Base-by-base conservation (phyloP, 1,284 basidiomycete species). In the Fomitopsis pinicola region DNA sequence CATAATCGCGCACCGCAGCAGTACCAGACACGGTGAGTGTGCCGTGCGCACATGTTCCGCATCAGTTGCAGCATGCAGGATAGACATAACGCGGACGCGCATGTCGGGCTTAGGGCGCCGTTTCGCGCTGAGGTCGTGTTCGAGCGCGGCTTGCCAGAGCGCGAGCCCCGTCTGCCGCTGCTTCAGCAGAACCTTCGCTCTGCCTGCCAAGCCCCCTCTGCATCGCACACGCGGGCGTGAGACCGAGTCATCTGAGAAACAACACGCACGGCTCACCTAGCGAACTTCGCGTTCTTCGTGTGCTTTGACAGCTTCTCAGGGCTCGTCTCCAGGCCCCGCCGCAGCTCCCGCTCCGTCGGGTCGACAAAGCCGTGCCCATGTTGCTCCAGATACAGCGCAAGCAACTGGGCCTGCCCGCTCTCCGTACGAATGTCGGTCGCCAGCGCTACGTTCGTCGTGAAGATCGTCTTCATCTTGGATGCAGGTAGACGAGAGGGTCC, bases 201-300 rank as follows among this genome's bases (percentile, higher is more conserved):
- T 76, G 52, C 80, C 79, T 0, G 83, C 84, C 7, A 86, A 64
- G 0, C 83, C 83, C 15, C 80, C 80, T 35, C 84, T 83, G 59
- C 35, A 48, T 17, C 57, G 46, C 58, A 14, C n/a, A 10, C 14
- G 26, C 15, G 6, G 30, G 3, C 50, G 57, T 48, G 14, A 22
- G 40, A 30, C 14, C 42, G n/a, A 42, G 54, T 42, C 50, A 46
- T 3, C 5, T 9, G 15, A 28, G 48, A 36, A 28, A 3, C 19
- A 35, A 17, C 7, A 50, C 5, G 30, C 28, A 65, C 15, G 22
- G 63, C 66, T 9, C 44, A 78, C 76, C 75, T 69, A 19, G 72
- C 40, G 59, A 75, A 77, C 66, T 71, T 75, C 22, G 71, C 64
- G 17, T 66, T 59, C 59, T 73, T 72, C 17, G 30, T 68, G 44